Evolutionary conservation across 768 basidiomycete genomes (phyloP).

Genomic region (Lactarius pseudohatsudake): DNA sequence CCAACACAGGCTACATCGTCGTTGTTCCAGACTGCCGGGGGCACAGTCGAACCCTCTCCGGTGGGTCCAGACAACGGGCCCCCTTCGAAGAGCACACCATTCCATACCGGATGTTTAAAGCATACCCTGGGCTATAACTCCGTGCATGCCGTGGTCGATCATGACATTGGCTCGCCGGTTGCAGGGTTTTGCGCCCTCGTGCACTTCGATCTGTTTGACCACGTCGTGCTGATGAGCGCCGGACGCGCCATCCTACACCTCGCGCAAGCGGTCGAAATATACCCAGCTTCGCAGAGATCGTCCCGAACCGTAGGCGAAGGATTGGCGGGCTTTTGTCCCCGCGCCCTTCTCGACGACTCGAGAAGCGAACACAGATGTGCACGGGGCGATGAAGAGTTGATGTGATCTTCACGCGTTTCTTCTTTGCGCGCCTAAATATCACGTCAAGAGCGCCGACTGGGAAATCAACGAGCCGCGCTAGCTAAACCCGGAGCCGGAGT

Average conservation of each 20-base stretch:
- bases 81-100: slow-evolving; percentile 50
- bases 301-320: slow-evolving; percentile 17
- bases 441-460: slow-evolving; percentile 61
- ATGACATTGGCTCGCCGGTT: slow-evolving; percentile 58
- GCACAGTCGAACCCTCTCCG: slow-evolving; percentile 43
- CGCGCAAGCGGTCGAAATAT: slow-evolving; percentile 20
- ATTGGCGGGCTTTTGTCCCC: slow-evolving; percentile 31
- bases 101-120: slow-evolving; percentile 51
- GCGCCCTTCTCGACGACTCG: slow-evolving; percentile 35
- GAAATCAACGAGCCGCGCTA: slow-evolving; percentile 40
- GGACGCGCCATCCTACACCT: slow-evolving; percentile 34
- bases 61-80: slow-evolving; percentile 28
- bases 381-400: slow-evolving; percentile 36
- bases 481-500: not conserved
- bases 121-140: slow-evolving; percentile 49
- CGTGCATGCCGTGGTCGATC: slow-evolving; percentile 54
- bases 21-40: slow-evolving; percentile 26
- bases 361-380: slow-evolving; percentile 48
- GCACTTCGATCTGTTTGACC: slow-evolving; percentile 54
- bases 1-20: no score
- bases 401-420: slow-evolving; percentile 43
- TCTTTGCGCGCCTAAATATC: slow-evolving; percentile 56
- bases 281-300: slow-evolving; percentile 14
- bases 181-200: slow-evolving; percentile 55
- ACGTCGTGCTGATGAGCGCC: slow-evolving; percentile 59